phyloP scores from a whole-genome alignment of 2,329 filamentous ascomycete genomes.

The Colletotrichum destructivum region DNA sequence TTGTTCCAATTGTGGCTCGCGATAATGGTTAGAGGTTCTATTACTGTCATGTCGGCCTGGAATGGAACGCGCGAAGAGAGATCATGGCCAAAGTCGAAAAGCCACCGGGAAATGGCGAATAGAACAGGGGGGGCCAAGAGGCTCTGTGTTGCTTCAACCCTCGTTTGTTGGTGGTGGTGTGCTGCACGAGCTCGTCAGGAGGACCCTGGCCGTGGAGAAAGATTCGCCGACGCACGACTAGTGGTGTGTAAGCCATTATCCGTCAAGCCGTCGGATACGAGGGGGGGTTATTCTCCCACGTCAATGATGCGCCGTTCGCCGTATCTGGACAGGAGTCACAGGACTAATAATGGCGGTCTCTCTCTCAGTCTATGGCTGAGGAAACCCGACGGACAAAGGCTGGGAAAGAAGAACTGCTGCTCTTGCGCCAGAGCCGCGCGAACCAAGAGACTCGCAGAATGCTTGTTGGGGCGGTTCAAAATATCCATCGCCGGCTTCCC shows the following conservation, averaged over 20 bases:
- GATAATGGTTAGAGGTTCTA: too few species aligned
- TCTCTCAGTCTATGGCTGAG: background rate
- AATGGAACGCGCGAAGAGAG: background rate
- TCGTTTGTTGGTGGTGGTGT: background rate
- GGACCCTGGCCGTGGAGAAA: background rate
- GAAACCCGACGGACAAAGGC: too few species aligned
- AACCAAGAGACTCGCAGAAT: background rate
- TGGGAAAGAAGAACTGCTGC: background rate
- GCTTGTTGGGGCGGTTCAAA: background rate
- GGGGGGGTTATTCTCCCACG: too few species aligned
- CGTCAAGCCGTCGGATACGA: background rate
- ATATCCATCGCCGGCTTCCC: conserved; percentile 16
- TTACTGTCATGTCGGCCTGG: background rate
- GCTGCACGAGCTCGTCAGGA: background rate
- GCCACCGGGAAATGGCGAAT: background rate
- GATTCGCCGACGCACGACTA: background rate
- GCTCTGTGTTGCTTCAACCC: background rate
- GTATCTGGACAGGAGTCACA: background rate
- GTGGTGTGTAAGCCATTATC: conserved; percentile 9
- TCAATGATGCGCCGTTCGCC: background rate
- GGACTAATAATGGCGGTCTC: background rate
- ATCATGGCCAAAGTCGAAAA: background rate
- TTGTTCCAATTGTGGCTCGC: background rate
- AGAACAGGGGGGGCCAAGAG: background rate
- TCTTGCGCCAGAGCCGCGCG: background rate